A percentile compares a stretch with the other conserved stretches of the same genome.
Evolutionary conservation across 805 yeast genomes (phyloP).

Genomic region (Clavispora phyllophila): DNA sequence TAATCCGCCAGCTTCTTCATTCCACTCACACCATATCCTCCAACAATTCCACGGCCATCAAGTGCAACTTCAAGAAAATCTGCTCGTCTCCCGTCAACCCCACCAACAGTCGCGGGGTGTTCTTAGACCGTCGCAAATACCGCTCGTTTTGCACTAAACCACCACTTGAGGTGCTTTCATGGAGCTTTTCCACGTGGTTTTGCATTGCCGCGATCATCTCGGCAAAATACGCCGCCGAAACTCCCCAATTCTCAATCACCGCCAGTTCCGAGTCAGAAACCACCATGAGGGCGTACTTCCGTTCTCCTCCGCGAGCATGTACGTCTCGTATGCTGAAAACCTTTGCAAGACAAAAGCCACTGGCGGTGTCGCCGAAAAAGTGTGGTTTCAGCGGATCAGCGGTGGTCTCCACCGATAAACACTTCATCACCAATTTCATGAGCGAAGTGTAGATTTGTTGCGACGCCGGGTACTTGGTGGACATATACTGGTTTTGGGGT

Average conservation of each 20-base stretch:
- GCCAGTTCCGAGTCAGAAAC: slow-evolving; percentile 50
- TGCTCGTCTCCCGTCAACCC: slow-evolving; percentile 52
- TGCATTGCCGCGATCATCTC: slow-evolving; percentile 20
- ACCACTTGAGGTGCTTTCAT: slow-evolving; percentile 2
- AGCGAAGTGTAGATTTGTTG: slow-evolving; percentile 47
- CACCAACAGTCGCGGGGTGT: slow-evolving; percentile 51
- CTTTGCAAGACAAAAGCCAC: slow-evolving; percentile 56
- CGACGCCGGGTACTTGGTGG: slow-evolving; percentile 57
- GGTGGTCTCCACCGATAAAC: slow-evolving; percentile 63
- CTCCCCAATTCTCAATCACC: slow-evolving; percentile 52
- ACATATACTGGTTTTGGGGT: slow-evolving; percentile 26
- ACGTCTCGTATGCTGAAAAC: slow-evolving; percentile 60
- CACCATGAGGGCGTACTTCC: slow-evolving; percentile 59
- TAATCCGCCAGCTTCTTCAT: too few relatives aligned
- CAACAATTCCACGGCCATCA: slow-evolving; percentile 54
- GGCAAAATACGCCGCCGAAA: slow-evolving; percentile 35
- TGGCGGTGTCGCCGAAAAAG: slow-evolving; percentile 55
- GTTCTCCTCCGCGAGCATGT: slow-evolving; percentile 69
- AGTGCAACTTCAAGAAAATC: slow-evolving; percentile 53
- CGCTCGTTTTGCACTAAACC: slow-evolving; percentile 38
- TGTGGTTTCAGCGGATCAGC: slow-evolving; percentile 56
- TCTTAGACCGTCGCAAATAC: slow-evolving; percentile 52
- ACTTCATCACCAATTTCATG: slow-evolving; percentile 56
- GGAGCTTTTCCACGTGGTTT: slow-evolving; percentile 13
- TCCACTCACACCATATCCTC: slow-evolving; percentile 3